These are phyloP conservation scores for Przewalskia tangutica DNA, from an alignment of 257 asterid genomes.

Conservation along the genomic window DNA sequence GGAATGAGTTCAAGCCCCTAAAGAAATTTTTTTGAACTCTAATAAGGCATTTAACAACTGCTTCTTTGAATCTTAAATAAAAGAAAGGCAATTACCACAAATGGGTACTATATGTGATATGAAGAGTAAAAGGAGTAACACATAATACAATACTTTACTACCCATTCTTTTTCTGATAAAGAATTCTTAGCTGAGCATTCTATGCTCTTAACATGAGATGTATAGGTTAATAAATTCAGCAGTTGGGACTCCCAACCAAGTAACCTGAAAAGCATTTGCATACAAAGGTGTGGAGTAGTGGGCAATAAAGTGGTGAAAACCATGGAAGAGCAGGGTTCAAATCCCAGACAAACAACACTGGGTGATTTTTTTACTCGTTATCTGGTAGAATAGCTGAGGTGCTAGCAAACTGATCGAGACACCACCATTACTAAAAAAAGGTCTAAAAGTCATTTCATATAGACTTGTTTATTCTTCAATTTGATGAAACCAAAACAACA, in stretches of 20 bases:
- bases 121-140: background rate
- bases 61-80: background rate
- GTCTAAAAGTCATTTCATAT: background rate
- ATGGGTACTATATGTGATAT: background rate
- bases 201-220: background rate
- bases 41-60: background rate
- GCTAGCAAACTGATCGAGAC: background rate
- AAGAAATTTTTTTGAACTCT: background rate
- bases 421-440: background rate
- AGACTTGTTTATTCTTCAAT: background rate
- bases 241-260: background rate
- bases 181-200: background rate
- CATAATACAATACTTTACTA: background rate
- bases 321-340: background rate
- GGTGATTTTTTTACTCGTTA: background rate
- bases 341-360: background rate
- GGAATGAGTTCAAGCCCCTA: constrained; percentile 92
- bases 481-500: background rate
- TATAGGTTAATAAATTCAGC: background rate
- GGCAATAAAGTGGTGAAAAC: background rate
- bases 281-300: background rate
- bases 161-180: background rate
- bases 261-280: background rate
- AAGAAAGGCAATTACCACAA: background rate
- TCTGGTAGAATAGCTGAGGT: background rate